Base-by-base conservation (phyloP, 2,329 filamentous ascomycete species). In the Alternaria ethzedia region DNA sequence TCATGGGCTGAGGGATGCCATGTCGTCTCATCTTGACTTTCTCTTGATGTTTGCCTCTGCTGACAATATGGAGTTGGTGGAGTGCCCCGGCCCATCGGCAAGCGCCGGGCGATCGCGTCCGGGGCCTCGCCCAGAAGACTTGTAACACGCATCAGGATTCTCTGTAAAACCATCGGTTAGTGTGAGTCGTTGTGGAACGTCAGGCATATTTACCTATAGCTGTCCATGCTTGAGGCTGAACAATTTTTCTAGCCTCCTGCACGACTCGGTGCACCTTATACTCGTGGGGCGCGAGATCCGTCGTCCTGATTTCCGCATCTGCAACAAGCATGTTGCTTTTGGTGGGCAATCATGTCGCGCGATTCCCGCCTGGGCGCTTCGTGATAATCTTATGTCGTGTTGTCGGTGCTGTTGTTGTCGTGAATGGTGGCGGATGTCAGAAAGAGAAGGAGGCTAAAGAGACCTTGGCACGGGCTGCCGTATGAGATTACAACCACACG, bases 361-460 rank as follows among this genome's bases (percentile, higher is more conserved):
- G 15, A 17, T 32, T 32, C 49, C 47, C 12, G 23, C 13, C 47
- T 30, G 21, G 5, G 15, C 23, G 43, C 46, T 54, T 50, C 13
- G 26, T 30, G 12, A 54, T 21, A 20, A 30, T 41, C n/a, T 17
- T 41, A 17, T 6, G 36, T 17, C 5, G 36, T 41, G 36, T 5
- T 41, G 36, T 17, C 36, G n/a, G 36, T 41, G 36, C 36, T 41
- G 25, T 62, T 63, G 60, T 49, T 63, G 60, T 64, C 47, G 56
- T 63, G 57, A 61, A 23, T 30, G 1, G 67, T 64, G 65, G 65
- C 59, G 50, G 60, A 45, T 61, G 51, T 59, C 50, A 46, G 82
- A 86, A 83, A 72, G 86, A 88, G 69, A 90, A 88, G 80, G 86
- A 86, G 71, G 83, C 78, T 5, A 78, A 68, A 54, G 78, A 77